Conservation (phyloP, 2,329 filamentous ascomycete species). For the Cladosporium austrohemisphaericum region DNA sequence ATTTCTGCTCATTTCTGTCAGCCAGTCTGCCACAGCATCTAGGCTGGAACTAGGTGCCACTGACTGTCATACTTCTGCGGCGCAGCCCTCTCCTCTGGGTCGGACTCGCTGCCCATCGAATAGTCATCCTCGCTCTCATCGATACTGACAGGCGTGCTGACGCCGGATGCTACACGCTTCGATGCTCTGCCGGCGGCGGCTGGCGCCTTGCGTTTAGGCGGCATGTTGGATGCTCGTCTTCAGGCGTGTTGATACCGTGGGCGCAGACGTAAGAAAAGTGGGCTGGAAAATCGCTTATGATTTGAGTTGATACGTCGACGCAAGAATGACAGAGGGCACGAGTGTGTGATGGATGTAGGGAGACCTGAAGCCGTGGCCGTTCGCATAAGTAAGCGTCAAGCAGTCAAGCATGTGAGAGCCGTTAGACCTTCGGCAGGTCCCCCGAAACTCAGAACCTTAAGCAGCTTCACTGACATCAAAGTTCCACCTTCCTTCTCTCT, state of each 20-base stretch:
- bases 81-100: slow-evolving; percentile 18
- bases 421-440: not conserved
- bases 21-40: slow-evolving; percentile 14
- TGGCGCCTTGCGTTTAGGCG: slow-evolving; percentile 38
- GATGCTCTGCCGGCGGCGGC: slow-evolving; percentile 32
- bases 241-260: not conserved
- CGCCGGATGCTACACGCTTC: slow-evolving; percentile 39
- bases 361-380: too few relatives aligned
- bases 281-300: not conserved
- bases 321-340: too few relatives aligned
- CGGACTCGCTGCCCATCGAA: slow-evolving; percentile 38
- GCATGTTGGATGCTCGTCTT: slow-evolving; percentile 25
- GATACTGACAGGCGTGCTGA: slow-evolving; percentile 43
- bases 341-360: too few relatives aligned
- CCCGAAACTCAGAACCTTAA: not conserved
- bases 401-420: not conserved
- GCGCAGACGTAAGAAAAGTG: not conserved
- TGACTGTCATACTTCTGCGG: slow-evolving; percentile 40
- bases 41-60: slow-evolving; percentile 16
- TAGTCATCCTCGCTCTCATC: slow-evolving; percentile 55
- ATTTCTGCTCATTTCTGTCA: slow-evolving; percentile 33
- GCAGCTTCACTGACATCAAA: slow-evolving; percentile 1
- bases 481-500: not conserved
- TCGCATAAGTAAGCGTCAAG: too few relatives aligned
- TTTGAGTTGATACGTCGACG: too few relatives aligned